A percentile compares a stretch with the other conserved stretches of the same genome.
Conservation (phyloP, 805 yeast genomes). For the Schizosaccharomyces japonicus region DNA sequence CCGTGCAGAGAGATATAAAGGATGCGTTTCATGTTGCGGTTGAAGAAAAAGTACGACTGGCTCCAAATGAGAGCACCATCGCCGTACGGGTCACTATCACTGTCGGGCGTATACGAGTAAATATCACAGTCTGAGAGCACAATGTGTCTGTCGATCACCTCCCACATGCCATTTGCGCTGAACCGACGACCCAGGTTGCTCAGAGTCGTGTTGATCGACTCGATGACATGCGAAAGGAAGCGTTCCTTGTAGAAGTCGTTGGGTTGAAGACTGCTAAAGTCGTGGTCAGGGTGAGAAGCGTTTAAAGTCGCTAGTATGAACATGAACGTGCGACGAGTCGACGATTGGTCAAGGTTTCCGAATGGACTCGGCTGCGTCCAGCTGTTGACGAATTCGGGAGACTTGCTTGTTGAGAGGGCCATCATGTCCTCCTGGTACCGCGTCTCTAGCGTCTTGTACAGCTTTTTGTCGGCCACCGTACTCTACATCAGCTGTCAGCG, state of each 20-base stretch:
- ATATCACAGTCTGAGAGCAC: slow-evolving; percentile 31
- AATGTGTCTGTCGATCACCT: slow-evolving; percentile 60
- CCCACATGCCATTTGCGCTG: slow-evolving; percentile 33
- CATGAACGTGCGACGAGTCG: slow-evolving; percentile 73
- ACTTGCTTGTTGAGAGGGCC: slow-evolving; percentile 7
- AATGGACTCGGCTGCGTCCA: slow-evolving; percentile 29
- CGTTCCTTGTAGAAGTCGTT: slow-evolving; percentile 35
- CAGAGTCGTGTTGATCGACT: slow-evolving; percentile 54
- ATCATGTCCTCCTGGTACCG: slow-evolving; percentile 15
- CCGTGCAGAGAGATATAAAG: slow-evolving; percentile 59
- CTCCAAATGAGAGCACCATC: slow-evolving; percentile 30
- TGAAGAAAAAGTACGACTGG: slow-evolving; percentile 73
- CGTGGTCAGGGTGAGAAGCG: slow-evolving; percentile 89
- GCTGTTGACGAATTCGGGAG: slow-evolving; percentile 13
- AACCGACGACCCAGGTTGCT: slow-evolving; percentile 29
- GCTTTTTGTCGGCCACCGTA: slow-evolving; percentile 43
- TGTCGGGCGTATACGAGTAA: slow-evolving; percentile 14
- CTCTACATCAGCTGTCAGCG: neutral
- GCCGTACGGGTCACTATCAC: slow-evolving; percentile 4
- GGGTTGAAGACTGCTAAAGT: slow-evolving; percentile 70
- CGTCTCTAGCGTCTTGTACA: slow-evolving; percentile 54
- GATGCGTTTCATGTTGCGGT: slow-evolving; percentile 75
- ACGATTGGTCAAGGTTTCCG: slow-evolving; percentile 71
- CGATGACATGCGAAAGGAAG: slow-evolving; percentile 21
- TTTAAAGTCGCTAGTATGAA: slow-evolving; percentile 74